Evolutionary conservation across 345 rosid genomes (phyloP), one percentile per base, ranked within the genome.

Genomic region (Salix brachista): DNA sequence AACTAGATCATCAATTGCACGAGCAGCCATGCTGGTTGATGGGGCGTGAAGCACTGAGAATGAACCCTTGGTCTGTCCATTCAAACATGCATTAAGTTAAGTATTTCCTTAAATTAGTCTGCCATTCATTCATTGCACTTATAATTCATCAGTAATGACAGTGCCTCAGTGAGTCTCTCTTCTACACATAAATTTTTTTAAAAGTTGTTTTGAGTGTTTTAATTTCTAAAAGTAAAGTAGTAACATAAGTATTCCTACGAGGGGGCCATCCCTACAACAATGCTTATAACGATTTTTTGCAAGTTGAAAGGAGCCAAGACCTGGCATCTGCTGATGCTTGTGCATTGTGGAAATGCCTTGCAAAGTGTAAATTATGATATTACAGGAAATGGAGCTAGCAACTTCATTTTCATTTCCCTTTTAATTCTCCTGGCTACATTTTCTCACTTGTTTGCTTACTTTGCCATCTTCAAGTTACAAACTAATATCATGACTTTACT

Each of bases 1-100:
- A 75, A 85, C 83, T 44, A 78, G 74, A 16, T 86, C 88, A 32
- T 89, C 90, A 73, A 69, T 73, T n/a, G 83, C 90, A 21, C 81
- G 88, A 71, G 92, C 94, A 81, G 93, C 94, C 89, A 92, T 89
- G 84, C 93, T 82, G 11, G 91, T 87, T 62, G 92, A 84, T 42
- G 94, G 90, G 69, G 86, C 77, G 28, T 79, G 60, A 84, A 67
- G 39, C 50, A 75, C 90, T 3, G 80, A 48, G 3, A 73, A 82
- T 48, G 68, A 77, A 76, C 77, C 82, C 82, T 82, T 83, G 34
- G 68, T 70, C 87, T 83, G 86, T 84, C 80, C 41, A 62, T 64
- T 61, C 26, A 73, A 68, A 23, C 3, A 34, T 39, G 36, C 39
- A 71, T 25, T 14, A 30, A 54, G 72, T 73, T 39, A 9, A 52